Percentiles rank a stretch among this genome's conserved stretches.
phyloP scores from a whole-genome alignment of 2,329 filamentous ascomycete genomes.

The Zymoseptoria brevis region DNA sequence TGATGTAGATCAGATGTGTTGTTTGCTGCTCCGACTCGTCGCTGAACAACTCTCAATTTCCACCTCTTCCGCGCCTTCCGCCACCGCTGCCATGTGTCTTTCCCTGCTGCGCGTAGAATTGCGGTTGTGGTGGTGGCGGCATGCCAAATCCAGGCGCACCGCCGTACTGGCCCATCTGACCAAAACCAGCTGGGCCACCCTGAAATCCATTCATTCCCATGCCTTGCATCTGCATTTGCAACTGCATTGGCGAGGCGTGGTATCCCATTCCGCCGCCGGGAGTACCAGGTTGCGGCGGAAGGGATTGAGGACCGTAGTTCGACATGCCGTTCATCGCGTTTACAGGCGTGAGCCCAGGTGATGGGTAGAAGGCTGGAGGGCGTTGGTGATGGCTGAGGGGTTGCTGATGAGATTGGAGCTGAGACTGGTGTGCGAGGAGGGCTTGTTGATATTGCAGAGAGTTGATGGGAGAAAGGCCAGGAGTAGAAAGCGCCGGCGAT shows the following conservation, averaged over 20 bases:
- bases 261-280: not conserved
- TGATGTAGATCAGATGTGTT: not conserved
- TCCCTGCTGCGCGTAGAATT: not conserved
- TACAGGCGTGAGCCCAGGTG: not conserved
- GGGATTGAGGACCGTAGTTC: not conserved
- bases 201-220: not conserved
- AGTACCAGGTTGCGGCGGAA: not conserved
- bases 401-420: not conserved
- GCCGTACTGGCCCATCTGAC: not conserved
- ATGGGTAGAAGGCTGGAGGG: not conserved
- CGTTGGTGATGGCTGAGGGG: not conserved
- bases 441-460: constrained; percentile 52
- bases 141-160: not conserved
- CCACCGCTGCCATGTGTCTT: not conserved
- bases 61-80: not conserved
- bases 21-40: not conserved
- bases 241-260: not conserved
- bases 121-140: not conserved
- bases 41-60: not conserved
- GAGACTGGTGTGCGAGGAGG: constrained; percentile 37
- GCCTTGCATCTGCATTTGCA: not conserved
- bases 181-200: not conserved
- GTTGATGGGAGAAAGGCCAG: constrained; percentile 26
- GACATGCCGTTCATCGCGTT: not conserved
- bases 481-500: constrained; percentile 30